Evolutionary conservation across 1,139 yeast species (phyloP).

Genomic region (Geotrichum fermentans): DNA sequence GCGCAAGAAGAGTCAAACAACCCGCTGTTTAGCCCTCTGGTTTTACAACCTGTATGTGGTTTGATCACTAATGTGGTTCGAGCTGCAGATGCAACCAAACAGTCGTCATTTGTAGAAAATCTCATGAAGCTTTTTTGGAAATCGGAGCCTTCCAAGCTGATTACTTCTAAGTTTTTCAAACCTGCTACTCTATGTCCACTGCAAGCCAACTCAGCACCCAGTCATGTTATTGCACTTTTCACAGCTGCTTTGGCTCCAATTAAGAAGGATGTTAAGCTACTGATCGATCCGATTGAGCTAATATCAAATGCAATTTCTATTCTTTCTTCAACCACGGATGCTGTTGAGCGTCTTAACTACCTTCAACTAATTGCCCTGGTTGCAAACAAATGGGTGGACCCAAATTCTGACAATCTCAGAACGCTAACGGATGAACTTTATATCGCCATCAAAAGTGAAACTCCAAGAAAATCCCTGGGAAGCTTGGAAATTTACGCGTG

Average conservation of each 20-base stretch:
- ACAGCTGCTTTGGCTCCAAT: conserved; percentile 30
- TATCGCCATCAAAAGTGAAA: conserved; percentile 1
- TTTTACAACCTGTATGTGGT: conserved; percentile 13
- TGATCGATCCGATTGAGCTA: conserved; percentile 23
- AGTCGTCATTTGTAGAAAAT: conserved; percentile 13
- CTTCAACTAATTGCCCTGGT: conserved; percentile 55
- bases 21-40: conserved; percentile 11
- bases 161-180: conserved; percentile 14
- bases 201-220: conserved; percentile 29
- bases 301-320: conserved; percentile 29
- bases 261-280: conserved; percentile 20
- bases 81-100: conserved; percentile 12
- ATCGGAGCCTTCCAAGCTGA: conserved; percentile 14
- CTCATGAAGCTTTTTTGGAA: conserved; percentile 17
- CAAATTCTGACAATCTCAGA: conserved; percentile 11
- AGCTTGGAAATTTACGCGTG: conserved; percentile 57
- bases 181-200: conserved; percentile 8
- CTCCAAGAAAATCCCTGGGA: conserved; percentile 22
- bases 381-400: conserved; percentile 49
- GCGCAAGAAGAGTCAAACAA: conserved; percentile 2
- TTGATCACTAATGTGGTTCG: conserved; percentile 15
- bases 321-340: conserved; percentile 25
- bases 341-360: conserved; percentile 49
- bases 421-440: conserved; percentile 11
- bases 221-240: conserved; percentile 46